Base-by-base conservation (phyloP, 164 flowering plant species). In the Magnolia changhungtana region DNA sequence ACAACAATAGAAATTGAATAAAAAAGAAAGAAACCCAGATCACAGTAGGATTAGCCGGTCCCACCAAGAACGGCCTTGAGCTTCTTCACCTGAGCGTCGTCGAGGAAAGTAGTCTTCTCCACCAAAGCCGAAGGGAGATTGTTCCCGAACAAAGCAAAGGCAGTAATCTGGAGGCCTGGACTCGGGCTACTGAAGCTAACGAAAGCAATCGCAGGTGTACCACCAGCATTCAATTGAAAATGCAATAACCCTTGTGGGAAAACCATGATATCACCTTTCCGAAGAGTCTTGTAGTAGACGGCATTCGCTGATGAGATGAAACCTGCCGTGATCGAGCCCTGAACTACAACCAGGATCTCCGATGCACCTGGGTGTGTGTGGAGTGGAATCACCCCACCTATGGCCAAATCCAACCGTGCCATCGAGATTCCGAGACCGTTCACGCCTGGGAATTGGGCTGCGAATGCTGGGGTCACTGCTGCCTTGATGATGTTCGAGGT, bases 371-470 rank as follows among this genome's bases (percentile, higher is more conserved):
- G 90, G 78, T 90, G 95, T 0, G 91, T 87, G 89, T 94, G 95
- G 74, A 93, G 61, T 29, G 96, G 96, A 8, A 92, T 59, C n/a
- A 94, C 98, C 8, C 98, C 96, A 1, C 81, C 88, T 0, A 29
- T 66, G 0, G 90, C 95, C 3, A 94, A 31, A 82, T 94, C 98
- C 11, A 91, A 65, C 18, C 98, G 80, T 13, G 90, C 94, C 7
- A 87, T 3, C 72, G 98, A 91, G 50, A 94, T 71, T 8, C 95
- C 98, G 1, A 90, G 90, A 1, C 98, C 98, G 67, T 94, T 94
- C 9, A 92, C 72, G 2, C 88, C 95, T 0, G 95, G 94, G 75
- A 89, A 90, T 61, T 87, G 90, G 7, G 82, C 78, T 1, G 67
- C 85, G 64, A 91, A 90, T 23, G 94, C 98, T 0, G 93, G 89